Percentiles rank a stretch among this genome's conserved stretches.
These are phyloP conservation scores for Lichtheimia corymbifera DNA, from an alignment of 371 early-diverging fungal genomes.

Conservation along the genomic window DNA sequence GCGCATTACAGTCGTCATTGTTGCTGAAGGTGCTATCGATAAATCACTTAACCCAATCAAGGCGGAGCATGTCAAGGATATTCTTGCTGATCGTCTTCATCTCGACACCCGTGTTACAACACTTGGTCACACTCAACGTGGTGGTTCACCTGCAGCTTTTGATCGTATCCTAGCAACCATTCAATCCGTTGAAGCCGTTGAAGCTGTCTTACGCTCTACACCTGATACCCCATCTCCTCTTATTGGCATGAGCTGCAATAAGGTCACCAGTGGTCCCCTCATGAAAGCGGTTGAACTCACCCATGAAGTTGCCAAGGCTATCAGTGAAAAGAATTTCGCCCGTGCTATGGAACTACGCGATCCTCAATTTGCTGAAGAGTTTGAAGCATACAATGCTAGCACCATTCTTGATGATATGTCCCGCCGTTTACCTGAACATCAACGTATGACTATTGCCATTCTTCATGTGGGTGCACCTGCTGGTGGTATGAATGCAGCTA, in stretches of 20 bases:
- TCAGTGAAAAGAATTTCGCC: conserved; percentile 81
- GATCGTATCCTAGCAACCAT: conserved; percentile 96
- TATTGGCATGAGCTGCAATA: conserved; percentile 90
- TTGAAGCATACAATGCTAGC: conserved; percentile 59
- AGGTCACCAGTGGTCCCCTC: conserved; percentile 81
- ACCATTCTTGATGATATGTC: conserved; percentile 45
- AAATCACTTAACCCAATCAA: conserved; percentile 87
- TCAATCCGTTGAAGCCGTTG: conserved; percentile 96
- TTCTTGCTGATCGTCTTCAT: conserved; percentile 76
- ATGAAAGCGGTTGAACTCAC: conserved; percentile 94
- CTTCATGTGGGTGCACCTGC: conserved; percentile 96
- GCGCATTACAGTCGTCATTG: conserved; percentile 92
- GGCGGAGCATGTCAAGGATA: conserved; percentile 81
- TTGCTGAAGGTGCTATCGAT: conserved; percentile 98
- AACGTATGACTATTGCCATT: conserved; percentile 86
- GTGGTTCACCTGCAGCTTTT: conserved; percentile 93
- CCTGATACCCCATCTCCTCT: conserved; percentile 88
- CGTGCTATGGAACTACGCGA: conserved; percentile 92
- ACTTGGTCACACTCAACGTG: conserved; percentile 99
- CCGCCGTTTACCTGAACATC: conserved; percentile 32
- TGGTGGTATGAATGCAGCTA: conserved; percentile 98
- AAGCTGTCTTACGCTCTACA: conserved; percentile 86
- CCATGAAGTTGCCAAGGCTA: conserved; percentile 85
- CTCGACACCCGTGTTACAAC: conserved; percentile 95
- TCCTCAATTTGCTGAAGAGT: conserved; percentile 83